These are phyloP conservation scores for Suhomyces sp. DNA, from an alignment of 805 yeast genomes.

Conservation along the genomic window DNA sequence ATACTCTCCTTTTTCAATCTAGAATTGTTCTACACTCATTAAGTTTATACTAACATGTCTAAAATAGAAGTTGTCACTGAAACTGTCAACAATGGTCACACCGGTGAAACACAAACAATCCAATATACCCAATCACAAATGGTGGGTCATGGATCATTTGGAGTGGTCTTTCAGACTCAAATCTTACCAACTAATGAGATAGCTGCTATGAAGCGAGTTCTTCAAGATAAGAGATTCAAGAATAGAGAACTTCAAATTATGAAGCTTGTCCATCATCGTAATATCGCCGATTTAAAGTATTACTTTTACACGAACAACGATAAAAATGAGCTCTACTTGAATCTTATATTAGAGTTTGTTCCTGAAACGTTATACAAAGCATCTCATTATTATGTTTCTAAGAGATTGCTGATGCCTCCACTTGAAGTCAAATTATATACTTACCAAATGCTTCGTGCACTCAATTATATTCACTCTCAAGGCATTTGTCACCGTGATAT, in stretches of 20 bases:
- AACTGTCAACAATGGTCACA: conserved; percentile 68
- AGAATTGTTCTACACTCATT: not conserved
- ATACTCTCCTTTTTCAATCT: not conserved
- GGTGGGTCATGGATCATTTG: conserved; percentile 99
- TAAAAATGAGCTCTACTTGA: conserved; percentile 76
- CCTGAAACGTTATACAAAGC: conserved; percentile 97
- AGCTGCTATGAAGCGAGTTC: conserved; percentile 94
- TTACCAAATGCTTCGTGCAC: conserved; percentile 70
- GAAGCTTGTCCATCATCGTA: conserved; percentile 83
- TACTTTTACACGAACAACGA: conserved; percentile 77
- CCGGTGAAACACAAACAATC: conserved; percentile 59
- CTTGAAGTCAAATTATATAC: conserved; percentile 85
- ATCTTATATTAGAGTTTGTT: conserved; percentile 84
- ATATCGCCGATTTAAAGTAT: conserved; percentile 83
- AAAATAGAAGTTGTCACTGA: conserved; percentile 53
- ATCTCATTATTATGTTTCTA: conserved; percentile 74
- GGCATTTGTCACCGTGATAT: conserved; percentile 93
- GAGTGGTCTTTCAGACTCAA: conserved; percentile 90
- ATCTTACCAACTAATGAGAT: conserved; percentile 69
- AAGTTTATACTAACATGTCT: conserved; percentile 37
- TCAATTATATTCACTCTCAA: conserved; percentile 72
- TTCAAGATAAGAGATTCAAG: conserved; percentile 92
- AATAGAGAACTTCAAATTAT: conserved; percentile 94
- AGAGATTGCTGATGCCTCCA: conserved; percentile 77
- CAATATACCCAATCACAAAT: conserved; percentile 80